Percentiles rank a stretch among this genome's conserved stretches.
These are phyloP conservation scores for Chlamydomonas sp. DNA, from an alignment of 139 green algal species.

Conservation along the genomic window DNA sequence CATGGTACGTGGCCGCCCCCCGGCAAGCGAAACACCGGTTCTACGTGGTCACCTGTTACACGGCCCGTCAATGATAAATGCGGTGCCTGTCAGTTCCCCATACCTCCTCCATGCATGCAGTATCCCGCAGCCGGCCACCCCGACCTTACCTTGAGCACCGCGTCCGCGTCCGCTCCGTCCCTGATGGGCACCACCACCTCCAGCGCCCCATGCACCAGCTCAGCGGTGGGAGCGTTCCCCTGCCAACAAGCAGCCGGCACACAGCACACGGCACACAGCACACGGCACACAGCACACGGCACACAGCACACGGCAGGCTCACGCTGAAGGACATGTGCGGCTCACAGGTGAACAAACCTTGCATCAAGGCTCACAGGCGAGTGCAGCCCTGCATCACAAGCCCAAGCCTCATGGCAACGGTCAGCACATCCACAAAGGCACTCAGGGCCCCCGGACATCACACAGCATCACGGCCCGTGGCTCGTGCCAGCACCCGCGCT, in stretches of 20 bases:
- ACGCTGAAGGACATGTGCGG: not conserved
- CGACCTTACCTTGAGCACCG: conserved; percentile 23
- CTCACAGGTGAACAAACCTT: not conserved
- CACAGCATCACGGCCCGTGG: not conserved
- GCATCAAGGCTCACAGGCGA: not conserved
- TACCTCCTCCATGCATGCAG: not conserved
- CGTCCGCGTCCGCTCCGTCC: conserved; percentile 15
- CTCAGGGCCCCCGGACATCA: not conserved
- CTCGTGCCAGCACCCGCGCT: not conserved
- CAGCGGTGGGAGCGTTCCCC: not conserved
- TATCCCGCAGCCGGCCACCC: not conserved
- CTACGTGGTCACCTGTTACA: not conserved
- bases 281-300: too few species aligned
- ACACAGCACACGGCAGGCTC: not conserved
- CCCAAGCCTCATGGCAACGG: not conserved
- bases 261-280: not conserved
- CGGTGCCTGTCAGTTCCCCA: not conserved
- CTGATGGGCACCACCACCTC: conserved; percentile 41
- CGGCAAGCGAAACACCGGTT: not conserved
- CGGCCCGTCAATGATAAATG: not conserved
- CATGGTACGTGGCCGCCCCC: not conserved
- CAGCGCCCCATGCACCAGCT: conserved; percentile 11
- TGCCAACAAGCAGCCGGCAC: not conserved
- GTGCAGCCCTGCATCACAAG: not conserved
- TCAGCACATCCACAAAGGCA: not conserved